These are phyloP conservation scores for Saturnispora ahearnii DNA, from an alignment of 805 yeast species.

Conservation along the genomic window DNA sequence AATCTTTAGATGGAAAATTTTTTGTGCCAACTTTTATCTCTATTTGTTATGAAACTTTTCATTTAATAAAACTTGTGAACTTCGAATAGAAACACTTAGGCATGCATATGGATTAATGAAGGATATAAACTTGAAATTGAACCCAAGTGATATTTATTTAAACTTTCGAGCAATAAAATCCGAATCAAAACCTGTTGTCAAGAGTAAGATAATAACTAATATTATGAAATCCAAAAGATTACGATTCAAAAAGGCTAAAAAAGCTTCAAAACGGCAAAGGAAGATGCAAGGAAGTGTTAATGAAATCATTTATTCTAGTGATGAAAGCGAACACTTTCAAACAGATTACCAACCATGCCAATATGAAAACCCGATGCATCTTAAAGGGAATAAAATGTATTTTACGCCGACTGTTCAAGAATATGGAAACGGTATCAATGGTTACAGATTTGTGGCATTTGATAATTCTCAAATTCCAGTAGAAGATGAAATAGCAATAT, in stretches of 20 bases:
- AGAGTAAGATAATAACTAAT: too few species aligned
- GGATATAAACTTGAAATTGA: too few species aligned
- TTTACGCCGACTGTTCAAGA: slow-evolving; percentile 14
- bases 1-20: neutral
- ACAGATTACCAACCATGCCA: neutral
- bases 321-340: neutral
- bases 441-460: slow-evolving; percentile 36
- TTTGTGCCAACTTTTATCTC: neutral
- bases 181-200: too few species aligned
- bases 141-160: too few species aligned
- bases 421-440: slow-evolving; percentile 33
- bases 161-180: too few species aligned
- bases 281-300: neutral
- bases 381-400: neutral
- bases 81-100: too few species aligned
- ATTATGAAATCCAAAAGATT: neutral
- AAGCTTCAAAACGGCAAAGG: too few species aligned
- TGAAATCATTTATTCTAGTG: neutral
- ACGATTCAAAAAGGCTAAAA: neutral
- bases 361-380: neutral
- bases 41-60: neutral
- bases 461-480: slow-evolving; percentile 11
- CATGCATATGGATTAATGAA: too few species aligned
- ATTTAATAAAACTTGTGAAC: neutral
- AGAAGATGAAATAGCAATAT: neutral